Percentiles rank a stretch among this genome's conserved stretches.
These are phyloP conservation scores for Ceratocystis diversiconidia DNA, from an alignment of 2,329 filamentous ascomycete genomes.

Conservation along the genomic window DNA sequence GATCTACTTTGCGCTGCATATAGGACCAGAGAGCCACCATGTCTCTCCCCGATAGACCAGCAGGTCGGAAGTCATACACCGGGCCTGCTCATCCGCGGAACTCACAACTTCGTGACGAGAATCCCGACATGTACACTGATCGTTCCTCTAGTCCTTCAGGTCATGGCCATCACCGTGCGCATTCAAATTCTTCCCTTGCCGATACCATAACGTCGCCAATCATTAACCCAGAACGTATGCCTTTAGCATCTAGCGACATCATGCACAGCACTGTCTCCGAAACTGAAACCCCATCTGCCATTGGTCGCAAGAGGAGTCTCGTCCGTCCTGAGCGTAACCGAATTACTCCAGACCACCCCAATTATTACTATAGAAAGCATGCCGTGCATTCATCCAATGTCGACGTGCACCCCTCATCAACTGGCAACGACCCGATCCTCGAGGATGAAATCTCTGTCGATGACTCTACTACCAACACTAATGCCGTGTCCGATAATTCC, in stretches of 20 bases:
- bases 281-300: constrained; percentile 24
- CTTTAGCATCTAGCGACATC: constrained; percentile 36
- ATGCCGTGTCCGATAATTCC: constrained; percentile 33
- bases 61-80: constrained; percentile 46
- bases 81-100: constrained; percentile 55
- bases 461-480: constrained; percentile 33
- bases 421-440: constrained; percentile 75
- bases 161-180: constrained; percentile 39
- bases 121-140: constrained; percentile 57
- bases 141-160: constrained; percentile 32
- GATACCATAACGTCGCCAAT: constrained; percentile 43
- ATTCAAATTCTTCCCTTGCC: constrained; percentile 43
- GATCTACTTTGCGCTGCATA: background rate
- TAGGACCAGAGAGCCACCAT: constrained; percentile 28
- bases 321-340: constrained; percentile 78
- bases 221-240: constrained; percentile 41
- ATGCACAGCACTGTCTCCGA: constrained; percentile 20
- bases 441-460: constrained; percentile 60
- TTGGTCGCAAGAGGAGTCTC: constrained; percentile 67
- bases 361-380: constrained; percentile 92
- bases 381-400: constrained; percentile 87
- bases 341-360: constrained; percentile 75
- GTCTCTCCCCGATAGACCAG: constrained; percentile 52
- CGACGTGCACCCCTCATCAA: constrained; percentile 77
- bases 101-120: constrained; percentile 48